Base-by-base conservation (phyloP, 2,329 filamentous ascomycete species). In the Aspergillus hiratsukae region DNA sequence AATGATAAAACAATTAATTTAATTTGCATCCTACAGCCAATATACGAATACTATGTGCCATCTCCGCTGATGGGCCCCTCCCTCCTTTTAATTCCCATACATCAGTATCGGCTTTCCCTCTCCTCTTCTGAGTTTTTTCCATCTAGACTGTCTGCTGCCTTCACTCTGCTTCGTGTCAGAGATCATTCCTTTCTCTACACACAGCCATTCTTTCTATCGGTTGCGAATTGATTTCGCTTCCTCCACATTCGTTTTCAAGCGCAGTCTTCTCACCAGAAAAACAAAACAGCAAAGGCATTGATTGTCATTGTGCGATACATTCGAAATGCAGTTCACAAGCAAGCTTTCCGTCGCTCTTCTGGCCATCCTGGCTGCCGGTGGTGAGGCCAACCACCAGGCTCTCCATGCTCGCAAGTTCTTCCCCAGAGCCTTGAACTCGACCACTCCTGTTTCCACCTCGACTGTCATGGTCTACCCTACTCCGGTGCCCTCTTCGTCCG, bases 191-290 rank as follows among this genome's bases (percentile, higher is more conserved):
- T 58, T 51, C 40, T 55, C 53, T 43, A 46, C 43, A 3, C 46
- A 56, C 51, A 59, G 46, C 52, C 49, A 23, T 51, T 56, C 43
- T 35, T 58, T 57, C 48, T 19, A 57, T 55, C 28, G 6, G 43
- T 45, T 61, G 69, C 71, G 72, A 71, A 72, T 74, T 64, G 72
- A 74, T 62, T 74, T 74, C 69, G 71, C 65, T 57, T 41, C 57
- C 52, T 54, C 52, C 55, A 56, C 54, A 58, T 58, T 58, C 60
- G 57, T 55, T 59, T 49, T 40, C 49, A 41, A 43, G 41, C 52
- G 59, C 53, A 56, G 50, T 59, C 57, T 57, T 53, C 49, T 37
- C 43, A 19, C 21, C 43, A 37, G 31, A 37, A 37, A 37, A 14
- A 37, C 41, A 48, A 21, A 19, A 9, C 21, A 49, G 45, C 52